Base-by-base conservation (phyloP, 2,329 filamentous ascomycete genomes). In the Didymella segeticola region DNA sequence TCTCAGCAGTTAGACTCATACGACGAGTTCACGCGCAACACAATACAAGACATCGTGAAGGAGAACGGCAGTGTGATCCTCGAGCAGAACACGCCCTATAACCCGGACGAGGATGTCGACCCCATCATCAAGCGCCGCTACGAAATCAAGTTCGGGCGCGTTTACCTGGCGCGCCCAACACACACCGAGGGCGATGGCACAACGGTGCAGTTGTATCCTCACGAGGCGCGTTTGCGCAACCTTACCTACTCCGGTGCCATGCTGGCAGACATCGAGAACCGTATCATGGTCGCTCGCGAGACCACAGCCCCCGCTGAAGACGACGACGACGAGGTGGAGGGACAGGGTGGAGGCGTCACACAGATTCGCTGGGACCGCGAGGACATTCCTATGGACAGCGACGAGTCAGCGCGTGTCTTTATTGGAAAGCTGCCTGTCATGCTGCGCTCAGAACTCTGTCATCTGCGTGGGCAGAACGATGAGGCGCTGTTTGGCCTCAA, bases 1-100 rank as follows among this genome's bases (percentile, higher is more conserved):
- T 96, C 95, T 14, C 93, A 99, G 78, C 95, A 99, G 80, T 88
- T 98, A 59, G 93, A 98, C 75, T 99, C 96, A 0, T 99, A 96
- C 78, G 92, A 99, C 78, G 93, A 98, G 73, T 99, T 99, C 70
- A 93, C 95, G 52, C 88, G 89, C 56, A 92, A 90, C 19, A 97
- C 93, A 0, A 93, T 99, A 77, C 93, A 98, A 71, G 91, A 96
- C 67, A 86, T 99, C 56, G 89, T 99, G 55, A 88, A 92, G 68
- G 95, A 98, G 75, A 93, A 96, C 73, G 91, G 90, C 33, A 86
- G 89, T 62, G 88, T 98, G 57, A 92, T 90, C n/a, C 86, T 99
- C 61, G 95, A 99, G 71, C 91, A 97, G 75, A 93, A 92, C 57
- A 89, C 93, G 59, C 89, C 92, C 4, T 87, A 89, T 26, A 84